phyloP scores from a whole-genome alignment of 371 early-diverging fungal genomes.

The Nosema muscidifuracis region DNA sequence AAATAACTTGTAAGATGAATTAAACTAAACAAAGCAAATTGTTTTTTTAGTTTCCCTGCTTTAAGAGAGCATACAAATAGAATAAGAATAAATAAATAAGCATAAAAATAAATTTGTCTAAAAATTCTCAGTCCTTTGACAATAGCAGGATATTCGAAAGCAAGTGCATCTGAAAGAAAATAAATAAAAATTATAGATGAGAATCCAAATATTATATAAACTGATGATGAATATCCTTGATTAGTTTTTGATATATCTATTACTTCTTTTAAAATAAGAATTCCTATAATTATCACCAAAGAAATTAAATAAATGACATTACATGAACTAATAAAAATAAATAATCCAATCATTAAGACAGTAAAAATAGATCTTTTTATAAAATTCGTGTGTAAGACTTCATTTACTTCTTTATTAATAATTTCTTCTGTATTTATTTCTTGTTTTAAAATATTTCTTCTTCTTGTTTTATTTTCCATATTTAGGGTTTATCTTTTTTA shows the following conservation, averaged over 20 bases:
- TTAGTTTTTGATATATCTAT: constrained; percentile 22
- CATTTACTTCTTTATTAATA: no score
- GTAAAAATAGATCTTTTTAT: constrained; percentile 26
- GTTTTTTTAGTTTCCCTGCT: constrained; percentile 71
- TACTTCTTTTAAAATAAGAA: constrained; percentile 40
- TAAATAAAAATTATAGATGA: constrained; percentile 5
- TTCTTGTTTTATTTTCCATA: no score
- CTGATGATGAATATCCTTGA: background rate
- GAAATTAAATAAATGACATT: constrained; percentile 10
- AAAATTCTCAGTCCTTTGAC: background rate
- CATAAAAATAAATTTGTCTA: constrained; percentile 1
- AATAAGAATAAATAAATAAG: constrained; percentile 68
- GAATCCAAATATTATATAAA: background rate
- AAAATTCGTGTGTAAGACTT: background rate
- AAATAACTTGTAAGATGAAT: constrained; percentile 82
- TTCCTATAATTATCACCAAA: constrained; percentile 26
- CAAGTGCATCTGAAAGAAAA: constrained; percentile 32
- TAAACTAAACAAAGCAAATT: constrained; percentile 84
- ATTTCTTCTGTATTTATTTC: no score
- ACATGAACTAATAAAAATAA: constrained; percentile 9
- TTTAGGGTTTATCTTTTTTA: no score
- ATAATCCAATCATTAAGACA: constrained; percentile 21
- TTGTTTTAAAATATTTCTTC: no score
- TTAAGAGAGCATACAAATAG: constrained; percentile 80
- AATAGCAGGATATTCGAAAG: background rate